These are phyloP conservation scores for Breynia disticha DNA, from an alignment of 441 rosid genomes.

Conservation along the genomic window DNA sequence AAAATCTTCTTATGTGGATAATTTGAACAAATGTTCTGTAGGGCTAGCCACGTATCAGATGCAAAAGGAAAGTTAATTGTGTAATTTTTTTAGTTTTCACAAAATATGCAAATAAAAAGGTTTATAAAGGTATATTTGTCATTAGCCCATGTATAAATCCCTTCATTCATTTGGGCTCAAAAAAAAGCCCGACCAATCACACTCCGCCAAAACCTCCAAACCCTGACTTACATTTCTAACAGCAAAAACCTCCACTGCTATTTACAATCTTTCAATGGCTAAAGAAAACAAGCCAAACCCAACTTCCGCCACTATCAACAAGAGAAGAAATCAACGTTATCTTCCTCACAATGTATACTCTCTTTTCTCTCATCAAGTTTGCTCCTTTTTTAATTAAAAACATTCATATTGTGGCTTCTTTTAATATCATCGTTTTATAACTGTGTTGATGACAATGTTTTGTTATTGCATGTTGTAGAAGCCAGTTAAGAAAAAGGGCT, in stretches of 20 bases:
- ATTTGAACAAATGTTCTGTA: no score
- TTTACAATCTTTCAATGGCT: slow-evolving; percentile 28
- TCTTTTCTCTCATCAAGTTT: background rate
- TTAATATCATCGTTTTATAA: background rate
- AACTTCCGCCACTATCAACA: slow-evolving; percentile 22
- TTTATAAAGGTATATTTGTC: no score
- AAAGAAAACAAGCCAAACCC: slow-evolving; percentile 32
- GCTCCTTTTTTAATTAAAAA: background rate
- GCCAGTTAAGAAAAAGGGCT: slow-evolving; percentile 72
- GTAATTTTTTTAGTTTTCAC: no score
- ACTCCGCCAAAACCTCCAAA: no score
- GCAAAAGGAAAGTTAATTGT: no score
- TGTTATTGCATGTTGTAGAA: slow-evolving; percentile 27
- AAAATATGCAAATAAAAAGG: no score
- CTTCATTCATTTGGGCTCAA: no score
- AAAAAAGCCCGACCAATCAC: no score
- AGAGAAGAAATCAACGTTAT: slow-evolving; percentile 67
- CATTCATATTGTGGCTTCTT: background rate
- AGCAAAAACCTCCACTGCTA: background rate
- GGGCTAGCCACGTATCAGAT: no score
- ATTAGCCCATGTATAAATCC: no score
- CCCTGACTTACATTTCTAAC: background rate
- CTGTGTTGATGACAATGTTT: no score
- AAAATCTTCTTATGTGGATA: no score
- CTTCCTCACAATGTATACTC: slow-evolving; percentile 55